phyloP scores from a whole-genome alignment of 148 eudicot genomes.

The Silene uniflora region DNA sequence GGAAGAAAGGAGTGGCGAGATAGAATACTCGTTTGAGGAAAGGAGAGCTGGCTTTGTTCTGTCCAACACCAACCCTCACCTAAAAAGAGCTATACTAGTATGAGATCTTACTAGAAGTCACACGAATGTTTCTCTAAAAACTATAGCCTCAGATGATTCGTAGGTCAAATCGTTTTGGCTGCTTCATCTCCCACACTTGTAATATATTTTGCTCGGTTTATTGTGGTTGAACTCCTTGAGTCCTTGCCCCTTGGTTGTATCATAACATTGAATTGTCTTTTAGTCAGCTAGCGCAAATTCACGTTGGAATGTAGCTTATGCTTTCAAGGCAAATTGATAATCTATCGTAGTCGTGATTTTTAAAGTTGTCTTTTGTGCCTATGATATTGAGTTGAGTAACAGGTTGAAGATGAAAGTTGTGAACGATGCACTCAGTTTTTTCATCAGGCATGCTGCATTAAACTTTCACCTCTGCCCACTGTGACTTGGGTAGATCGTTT shows the following conservation, averaged over 20 bases:
- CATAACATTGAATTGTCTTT: conserved; percentile 2
- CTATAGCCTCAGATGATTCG: neutral
- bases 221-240: neutral
- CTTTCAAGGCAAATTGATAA: too few relatives aligned
- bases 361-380: too few relatives aligned
- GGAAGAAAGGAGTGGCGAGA: conserved; percentile 21
- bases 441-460: too few relatives aligned
- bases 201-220: conserved; percentile 10
- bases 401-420: too few relatives aligned
- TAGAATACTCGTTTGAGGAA: conserved; percentile 92
- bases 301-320: too few relatives aligned
- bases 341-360: too few relatives aligned
- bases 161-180: conserved; percentile 28
- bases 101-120: conserved; percentile 10
- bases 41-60: conserved; percentile 58
- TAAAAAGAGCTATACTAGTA: conserved; percentile 38
- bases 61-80: conserved; percentile 28
- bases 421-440: too few relatives aligned
- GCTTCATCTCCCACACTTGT: conserved; percentile 19
- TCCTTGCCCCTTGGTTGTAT: neutral
- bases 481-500: conserved; percentile 7
- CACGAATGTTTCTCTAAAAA: neutral
- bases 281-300: neutral
- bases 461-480: conserved; percentile 16
- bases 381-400: too few relatives aligned